Percentiles rank a stretch among this genome's conserved stretches.
Conservation (phyloP, 805 yeast species). For the Priceomyces fermenticarens region DNA sequence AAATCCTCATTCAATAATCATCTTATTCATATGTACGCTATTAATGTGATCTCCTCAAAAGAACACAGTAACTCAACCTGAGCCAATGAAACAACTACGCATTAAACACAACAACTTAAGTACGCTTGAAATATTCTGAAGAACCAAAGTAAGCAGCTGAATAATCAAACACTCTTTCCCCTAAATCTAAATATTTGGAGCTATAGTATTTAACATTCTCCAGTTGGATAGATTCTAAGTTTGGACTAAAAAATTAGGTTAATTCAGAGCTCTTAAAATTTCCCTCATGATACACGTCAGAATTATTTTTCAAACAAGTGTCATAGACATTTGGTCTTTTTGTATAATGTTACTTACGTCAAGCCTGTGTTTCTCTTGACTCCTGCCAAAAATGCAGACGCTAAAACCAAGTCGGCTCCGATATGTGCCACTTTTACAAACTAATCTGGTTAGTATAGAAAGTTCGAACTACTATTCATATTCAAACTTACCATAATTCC, state of each 20-base stretch:
- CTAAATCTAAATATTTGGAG: conserved; percentile 69
- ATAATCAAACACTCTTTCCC: conserved; percentile 80
- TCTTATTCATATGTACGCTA: not conserved
- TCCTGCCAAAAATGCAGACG: conserved; percentile 70
- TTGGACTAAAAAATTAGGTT: conserved; percentile 29
- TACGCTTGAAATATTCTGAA: conserved; percentile 71
- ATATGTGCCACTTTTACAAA: conserved; percentile 56
- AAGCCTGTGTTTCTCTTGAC: conserved; percentile 71
- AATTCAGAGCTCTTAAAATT: not conserved
- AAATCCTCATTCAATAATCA: not conserved
- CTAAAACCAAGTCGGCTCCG: conserved; percentile 55
- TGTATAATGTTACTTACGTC: conserved; percentile 16
- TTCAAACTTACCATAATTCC: too few relatives aligned
- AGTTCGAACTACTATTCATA: not conserved
- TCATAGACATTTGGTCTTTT: not conserved
- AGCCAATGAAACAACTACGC: not conserved
- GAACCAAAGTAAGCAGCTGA: conserved; percentile 66
- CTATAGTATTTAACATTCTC: conserved; percentile 51
- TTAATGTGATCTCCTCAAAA: not conserved
- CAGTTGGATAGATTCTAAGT: conserved; percentile 43
- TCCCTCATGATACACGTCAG: not conserved
- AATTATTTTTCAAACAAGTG: not conserved
- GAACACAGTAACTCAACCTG: too few relatives aligned
- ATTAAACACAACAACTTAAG: conserved; percentile 18
- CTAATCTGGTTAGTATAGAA: conserved; percentile 10